Conservation (phyloP, 169 alveolate species). For the Plasmodium knowlesi region DNA sequence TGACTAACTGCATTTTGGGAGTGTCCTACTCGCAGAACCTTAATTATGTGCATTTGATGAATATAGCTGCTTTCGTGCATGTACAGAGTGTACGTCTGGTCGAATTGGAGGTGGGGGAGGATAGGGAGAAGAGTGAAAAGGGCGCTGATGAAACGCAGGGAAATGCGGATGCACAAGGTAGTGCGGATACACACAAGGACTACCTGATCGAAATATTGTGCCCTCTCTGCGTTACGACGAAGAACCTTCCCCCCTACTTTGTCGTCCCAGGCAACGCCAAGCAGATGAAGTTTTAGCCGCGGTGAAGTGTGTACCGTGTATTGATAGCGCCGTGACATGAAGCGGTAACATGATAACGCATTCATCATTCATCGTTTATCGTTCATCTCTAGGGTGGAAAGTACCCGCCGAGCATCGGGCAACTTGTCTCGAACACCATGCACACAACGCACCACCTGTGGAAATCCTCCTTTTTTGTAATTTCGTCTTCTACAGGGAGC, state of each 20-base stretch:
- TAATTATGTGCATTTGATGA: conserved; percentile 53
- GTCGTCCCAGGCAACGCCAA: conserved; percentile 79
- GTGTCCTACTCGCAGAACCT: conserved; percentile 63
- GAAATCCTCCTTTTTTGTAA: neutral
- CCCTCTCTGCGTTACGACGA: conserved; percentile 77
- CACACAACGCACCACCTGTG: neutral
- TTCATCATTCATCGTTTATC: no score
- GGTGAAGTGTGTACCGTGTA: neutral
- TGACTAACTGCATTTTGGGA: conserved; percentile 49
- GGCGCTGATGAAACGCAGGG: neutral
- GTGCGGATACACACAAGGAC: conserved; percentile 10
- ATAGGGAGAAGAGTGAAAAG: neutral
- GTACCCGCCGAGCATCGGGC: neutral
- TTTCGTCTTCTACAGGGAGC: neutral
- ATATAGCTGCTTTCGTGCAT: conserved; percentile 69
- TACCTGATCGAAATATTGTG: conserved; percentile 75
- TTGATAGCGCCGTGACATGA: neutral
- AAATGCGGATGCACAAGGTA: neutral
- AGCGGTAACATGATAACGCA: neutral
- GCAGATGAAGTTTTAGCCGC: conserved; percentile 66
- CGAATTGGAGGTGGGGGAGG: neutral
- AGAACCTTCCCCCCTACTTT: conserved; percentile 80
- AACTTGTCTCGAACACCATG: neutral
- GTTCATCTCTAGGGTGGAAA: neutral
- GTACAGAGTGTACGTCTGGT: conserved; percentile 28